A percentile compares a stretch with the other conserved stretches of the same genome.
Conservation (phyloP, 148 eudicot genomes). For the Arctostaphylos glauca region DNA sequence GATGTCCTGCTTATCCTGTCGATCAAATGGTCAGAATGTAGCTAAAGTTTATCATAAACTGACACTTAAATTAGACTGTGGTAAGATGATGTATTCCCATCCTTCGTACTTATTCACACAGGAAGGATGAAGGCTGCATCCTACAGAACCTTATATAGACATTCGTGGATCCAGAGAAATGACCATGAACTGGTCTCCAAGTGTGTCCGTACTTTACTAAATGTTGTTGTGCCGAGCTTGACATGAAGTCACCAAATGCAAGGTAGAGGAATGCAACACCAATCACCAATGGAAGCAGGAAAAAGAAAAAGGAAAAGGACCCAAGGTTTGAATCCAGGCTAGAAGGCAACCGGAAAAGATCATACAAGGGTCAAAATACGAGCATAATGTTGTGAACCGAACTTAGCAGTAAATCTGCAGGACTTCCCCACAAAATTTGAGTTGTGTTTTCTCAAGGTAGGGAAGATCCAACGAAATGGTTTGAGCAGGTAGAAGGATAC, state of each 20-base stretch:
- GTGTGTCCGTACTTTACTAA: constrained; percentile 12
- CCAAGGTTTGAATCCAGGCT: constrained; percentile 3
- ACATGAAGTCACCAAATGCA: constrained; percentile 13
- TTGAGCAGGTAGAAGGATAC: constrained; percentile 11
- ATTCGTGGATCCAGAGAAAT: constrained; percentile 9
- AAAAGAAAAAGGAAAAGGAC: not conserved
- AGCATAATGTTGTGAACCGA: not conserved
- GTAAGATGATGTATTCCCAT: not conserved
- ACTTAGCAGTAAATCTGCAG: too few species aligned
- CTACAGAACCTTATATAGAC: constrained; percentile 12
- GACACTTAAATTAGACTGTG: not conserved
- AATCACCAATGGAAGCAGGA: not conserved
- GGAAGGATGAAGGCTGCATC: constrained; percentile 13
- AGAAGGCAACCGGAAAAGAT: constrained; percentile 1
- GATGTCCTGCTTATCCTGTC: constrained; percentile 19
- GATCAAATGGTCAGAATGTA: constrained; percentile 21
- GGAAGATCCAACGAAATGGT: constrained; percentile 10
- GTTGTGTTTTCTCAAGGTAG: not conserved
- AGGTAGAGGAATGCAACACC: constrained; percentile 9
- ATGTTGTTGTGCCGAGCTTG: too few species aligned
- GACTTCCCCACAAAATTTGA: too few species aligned
- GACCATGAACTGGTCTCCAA: constrained; percentile 15
- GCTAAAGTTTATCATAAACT: constrained; percentile 5
- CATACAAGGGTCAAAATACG: constrained; percentile 15
- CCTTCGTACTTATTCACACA: not conserved